Evolutionary conservation across 441 rosid genomes (phyloP).

Genomic region (Eutrema salsugineum): DNA sequence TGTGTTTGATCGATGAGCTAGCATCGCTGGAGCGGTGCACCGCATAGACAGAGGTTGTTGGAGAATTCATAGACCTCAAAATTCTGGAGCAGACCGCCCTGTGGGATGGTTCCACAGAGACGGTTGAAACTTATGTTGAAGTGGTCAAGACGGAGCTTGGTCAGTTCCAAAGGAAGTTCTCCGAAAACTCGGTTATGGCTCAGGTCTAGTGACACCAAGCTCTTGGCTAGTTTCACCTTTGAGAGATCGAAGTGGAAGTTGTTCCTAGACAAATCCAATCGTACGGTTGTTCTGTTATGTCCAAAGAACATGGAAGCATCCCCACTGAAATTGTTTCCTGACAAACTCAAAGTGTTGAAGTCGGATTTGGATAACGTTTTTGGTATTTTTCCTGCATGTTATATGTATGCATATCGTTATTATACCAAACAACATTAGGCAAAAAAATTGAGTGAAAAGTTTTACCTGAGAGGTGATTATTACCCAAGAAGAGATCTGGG

Average conservation of each 20-base stretch:
- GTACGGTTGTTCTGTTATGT: conserved; percentile 38
- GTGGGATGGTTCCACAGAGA: conserved; percentile 62
- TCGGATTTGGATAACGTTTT: conserved; percentile 45
- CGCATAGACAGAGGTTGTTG: conserved; percentile 17
- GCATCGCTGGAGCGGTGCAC: conserved; percentile 5
- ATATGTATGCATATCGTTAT: neutral
- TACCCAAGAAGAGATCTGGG: conserved; percentile 46
- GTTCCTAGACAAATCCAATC: conserved; percentile 51
- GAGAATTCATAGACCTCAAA: conserved; percentile 15
- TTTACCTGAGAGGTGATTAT: conserved; percentile 60
- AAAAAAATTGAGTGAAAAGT: neutral
- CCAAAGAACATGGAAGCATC: conserved; percentile 65
- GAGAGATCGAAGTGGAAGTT: conserved; percentile 51
- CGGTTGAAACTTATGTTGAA: conserved; percentile 58
- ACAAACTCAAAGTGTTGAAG: conserved; percentile 40
- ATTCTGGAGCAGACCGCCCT: conserved; percentile 52
- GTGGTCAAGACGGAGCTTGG: conserved; percentile 8
- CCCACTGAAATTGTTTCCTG: conserved; percentile 53
- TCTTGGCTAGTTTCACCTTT: conserved; percentile 35
- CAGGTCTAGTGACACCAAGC: conserved; percentile 43
- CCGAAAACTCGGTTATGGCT: conserved; percentile 57
- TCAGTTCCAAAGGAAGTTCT: conserved; percentile 41
- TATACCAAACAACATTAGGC: neutral
- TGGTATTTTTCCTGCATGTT: conserved; percentile 38
- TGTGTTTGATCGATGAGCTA: neutral